Evolutionary conservation across 2,329 filamentous ascomycete species (phyloP).

Genomic region (Claviceps paspali): DNA sequence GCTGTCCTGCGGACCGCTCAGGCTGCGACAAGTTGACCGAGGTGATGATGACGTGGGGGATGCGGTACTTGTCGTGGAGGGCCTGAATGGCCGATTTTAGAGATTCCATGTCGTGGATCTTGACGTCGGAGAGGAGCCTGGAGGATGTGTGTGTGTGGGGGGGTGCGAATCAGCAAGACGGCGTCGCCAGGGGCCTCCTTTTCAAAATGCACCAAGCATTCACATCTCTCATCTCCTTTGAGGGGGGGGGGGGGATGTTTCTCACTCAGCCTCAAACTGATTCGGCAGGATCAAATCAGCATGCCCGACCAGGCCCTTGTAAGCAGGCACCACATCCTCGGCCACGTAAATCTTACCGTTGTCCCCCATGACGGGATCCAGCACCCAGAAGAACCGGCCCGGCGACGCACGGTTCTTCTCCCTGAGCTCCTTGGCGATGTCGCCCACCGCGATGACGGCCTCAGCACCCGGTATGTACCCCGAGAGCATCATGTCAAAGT

Average conservation of each 20-base stretch:
- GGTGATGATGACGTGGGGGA: conserved; percentile 87
- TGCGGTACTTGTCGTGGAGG: conserved; percentile 58
- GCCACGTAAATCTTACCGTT: conserved; percentile 84
- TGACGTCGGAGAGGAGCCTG: conserved; percentile 74
- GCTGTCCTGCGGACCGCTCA: conserved; percentile 31
- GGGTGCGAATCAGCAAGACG: no score
- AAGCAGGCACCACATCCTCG: conserved; percentile 80
- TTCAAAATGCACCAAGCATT: no score
- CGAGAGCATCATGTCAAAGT: conserved; percentile 88
- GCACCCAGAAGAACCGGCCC: conserved; percentile 86
- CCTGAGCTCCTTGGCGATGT: conserved; percentile 69
- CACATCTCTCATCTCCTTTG: no score
- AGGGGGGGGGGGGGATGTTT: conserved; percentile 7
- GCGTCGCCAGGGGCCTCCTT: no score
- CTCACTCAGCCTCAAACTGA: conserved; percentile 91
- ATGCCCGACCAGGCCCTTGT: conserved; percentile 61
- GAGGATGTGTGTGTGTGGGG: no score
- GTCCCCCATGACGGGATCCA: conserved; percentile 98
- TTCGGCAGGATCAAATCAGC: conserved; percentile 92
- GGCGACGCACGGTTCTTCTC: conserved; percentile 44
- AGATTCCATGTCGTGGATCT: conserved; percentile 59
- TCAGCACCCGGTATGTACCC: conserved; percentile 86
- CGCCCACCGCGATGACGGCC: conserved; percentile 68
- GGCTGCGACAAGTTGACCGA: conserved; percentile 57
- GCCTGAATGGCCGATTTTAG: conserved; percentile 60